These are phyloP conservation scores for Cryphonectria parasitica DNA, from an alignment of 2,329 filamentous ascomycete genomes.

Conservation along the genomic window DNA sequence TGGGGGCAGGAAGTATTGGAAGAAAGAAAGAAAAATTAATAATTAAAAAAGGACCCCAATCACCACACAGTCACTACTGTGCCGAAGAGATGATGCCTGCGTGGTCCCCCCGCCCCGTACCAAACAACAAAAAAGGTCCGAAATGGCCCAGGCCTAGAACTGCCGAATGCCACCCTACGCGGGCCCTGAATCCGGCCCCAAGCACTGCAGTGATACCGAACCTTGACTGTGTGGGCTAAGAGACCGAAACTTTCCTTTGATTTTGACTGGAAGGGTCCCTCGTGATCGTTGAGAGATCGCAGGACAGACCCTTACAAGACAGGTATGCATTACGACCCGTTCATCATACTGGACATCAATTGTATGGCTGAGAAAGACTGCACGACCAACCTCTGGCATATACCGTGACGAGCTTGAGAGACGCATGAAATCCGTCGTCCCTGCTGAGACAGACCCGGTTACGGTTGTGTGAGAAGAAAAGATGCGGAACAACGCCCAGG, in stretches of 20 bases:
- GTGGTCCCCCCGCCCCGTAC: neutral
- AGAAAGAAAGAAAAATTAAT: neutral
- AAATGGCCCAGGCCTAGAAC: neutral
- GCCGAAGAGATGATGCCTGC: neutral
- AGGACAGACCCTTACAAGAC: neutral
- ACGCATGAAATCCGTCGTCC: neutral
- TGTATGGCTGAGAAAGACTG: neutral
- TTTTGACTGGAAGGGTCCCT: neutral
- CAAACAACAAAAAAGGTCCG: neutral
- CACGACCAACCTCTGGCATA: neutral
- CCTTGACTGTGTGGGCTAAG: no score
- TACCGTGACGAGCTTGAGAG: neutral
- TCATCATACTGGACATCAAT: neutral
- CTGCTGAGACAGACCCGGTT: neutral
- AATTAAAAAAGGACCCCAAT: neutral
- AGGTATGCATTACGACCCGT: neutral
- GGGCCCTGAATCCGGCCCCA: neutral
- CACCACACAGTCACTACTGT: neutral
- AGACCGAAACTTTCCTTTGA: neutral
- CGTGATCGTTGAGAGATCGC: no score
- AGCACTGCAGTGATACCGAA: neutral
- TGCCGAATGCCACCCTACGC: conserved; percentile 1
- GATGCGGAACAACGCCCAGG: no score
- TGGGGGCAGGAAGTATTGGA: neutral
- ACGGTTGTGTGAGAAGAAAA: neutral